Evolutionary conservation across 495 filamentous ascomycete genomes (phyloP), one percentile per base, ranked within the genome.

Genomic region (Xylaria bambusicola): DNA sequence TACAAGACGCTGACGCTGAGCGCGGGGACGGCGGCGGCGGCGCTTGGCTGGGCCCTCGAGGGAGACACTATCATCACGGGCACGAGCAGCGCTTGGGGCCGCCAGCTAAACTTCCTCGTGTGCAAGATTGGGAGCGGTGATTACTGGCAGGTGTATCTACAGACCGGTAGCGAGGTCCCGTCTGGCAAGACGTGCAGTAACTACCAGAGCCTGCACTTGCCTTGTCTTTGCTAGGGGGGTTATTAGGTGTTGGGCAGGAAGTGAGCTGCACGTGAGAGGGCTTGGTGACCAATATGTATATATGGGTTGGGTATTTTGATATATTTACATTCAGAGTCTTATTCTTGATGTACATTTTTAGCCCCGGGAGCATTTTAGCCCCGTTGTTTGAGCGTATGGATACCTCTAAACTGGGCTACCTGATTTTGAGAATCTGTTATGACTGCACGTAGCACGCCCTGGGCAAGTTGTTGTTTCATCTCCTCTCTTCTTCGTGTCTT

Each of bases 51-150:
- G 79, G 76, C 71, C 10, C 66, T 82, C 53, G 80, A 82, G 68
- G 79, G 79, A 6, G 80, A 82, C 62, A 83, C 80, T 12, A 77
- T 82, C 52, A 81, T 81, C 60, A 82, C 79, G 7, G 64, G 62
- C 4, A 68, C 64, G 36, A 72, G 66, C 21, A 80, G 76, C 61
- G 66, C 48, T 46, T 81, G 66, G 64, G 79, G 79, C 38, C 70
- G 80, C 59, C 75, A 82, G 64, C 67, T 83, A 47, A 81, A 82
- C 56, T 81, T 81, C 56, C 62, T 83, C 7, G 79, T 72, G 6
- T 83, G 80, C 67, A 63, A 71, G 61, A 62, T 74, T 8, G 60
- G 57, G 8, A 67, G 65, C 26, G 64, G 60, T 27, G 69, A 67
- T n/a, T 75, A 76, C 50, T 83, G 77, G 66, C 76, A 77, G 66